Conservation (phyloP, 148 eudicot genomes). For the Linanthus parryae region DNA sequence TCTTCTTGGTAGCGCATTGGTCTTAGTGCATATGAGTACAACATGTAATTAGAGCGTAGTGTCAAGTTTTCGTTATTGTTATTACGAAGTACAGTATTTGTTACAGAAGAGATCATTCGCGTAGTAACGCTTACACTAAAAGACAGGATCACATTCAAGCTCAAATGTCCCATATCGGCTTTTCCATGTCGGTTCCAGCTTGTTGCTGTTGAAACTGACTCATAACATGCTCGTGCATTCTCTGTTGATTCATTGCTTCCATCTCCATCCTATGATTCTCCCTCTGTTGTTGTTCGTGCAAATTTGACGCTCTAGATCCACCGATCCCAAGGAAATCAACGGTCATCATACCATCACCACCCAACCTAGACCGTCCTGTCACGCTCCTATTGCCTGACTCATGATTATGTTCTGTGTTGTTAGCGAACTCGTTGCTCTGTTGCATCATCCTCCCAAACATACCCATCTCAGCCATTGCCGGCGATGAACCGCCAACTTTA, state of each 20-base stretch:
- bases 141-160: no score
- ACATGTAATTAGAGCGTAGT: no score
- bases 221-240: background rate
- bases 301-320: background rate
- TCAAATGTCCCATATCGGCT: constrained; percentile 1
- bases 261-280: background rate
- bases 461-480: background rate
- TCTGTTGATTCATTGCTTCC: background rate
- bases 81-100: no score
- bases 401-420: background rate
- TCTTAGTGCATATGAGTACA: no score
- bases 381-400: background rate
- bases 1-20: no score
- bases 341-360: background rate
- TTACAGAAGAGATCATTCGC: no score
- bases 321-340: constrained; percentile 1
- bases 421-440: background rate
- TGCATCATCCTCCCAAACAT: background rate
- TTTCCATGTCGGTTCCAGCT: background rate
- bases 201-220: constrained; percentile 3
- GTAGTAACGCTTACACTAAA: no score
- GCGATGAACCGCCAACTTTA: background rate
- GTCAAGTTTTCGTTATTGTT: no score
- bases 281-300: background rate
- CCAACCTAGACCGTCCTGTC: background rate